Evolutionary conservation across 495 filamentous ascomycete genomes (phyloP).

Genomic region (Aspergillus nanangensis): DNA sequence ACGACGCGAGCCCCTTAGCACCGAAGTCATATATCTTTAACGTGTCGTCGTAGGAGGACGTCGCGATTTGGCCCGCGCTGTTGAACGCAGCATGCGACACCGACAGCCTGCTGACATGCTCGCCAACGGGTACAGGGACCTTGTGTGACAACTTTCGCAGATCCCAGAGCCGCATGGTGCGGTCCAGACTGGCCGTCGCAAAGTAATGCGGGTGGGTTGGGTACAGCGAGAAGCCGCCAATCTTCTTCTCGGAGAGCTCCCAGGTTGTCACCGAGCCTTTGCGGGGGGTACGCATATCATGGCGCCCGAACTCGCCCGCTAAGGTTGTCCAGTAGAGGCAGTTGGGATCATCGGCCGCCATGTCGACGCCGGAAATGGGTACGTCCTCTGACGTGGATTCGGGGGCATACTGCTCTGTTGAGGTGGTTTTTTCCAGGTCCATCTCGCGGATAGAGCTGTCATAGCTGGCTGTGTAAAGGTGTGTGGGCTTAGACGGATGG

Average conservation of each 20-base stretch:
- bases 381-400: slow-evolving; percentile 62
- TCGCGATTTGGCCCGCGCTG: slow-evolving; percentile 75
- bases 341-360: slow-evolving; percentile 65
- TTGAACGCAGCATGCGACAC: slow-evolving; percentile 92
- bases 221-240: slow-evolving; percentile 85
- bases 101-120: slow-evolving; percentile 76
- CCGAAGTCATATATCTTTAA: slow-evolving; percentile 85
- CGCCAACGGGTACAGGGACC: slow-evolving; percentile 65
- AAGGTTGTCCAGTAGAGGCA: slow-evolving; percentile 84
- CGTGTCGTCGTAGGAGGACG: slow-evolving; percentile 89
- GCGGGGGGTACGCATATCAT: slow-evolving; percentile 68
- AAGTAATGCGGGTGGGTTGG: slow-evolving; percentile 73
- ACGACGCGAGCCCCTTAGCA: slow-evolving; percentile 49
- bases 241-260: slow-evolving; percentile 87
- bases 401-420: slow-evolving; percentile 75
- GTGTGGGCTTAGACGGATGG: slow-evolving; percentile 59
- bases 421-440: slow-evolving; percentile 73
- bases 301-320: slow-evolving; percentile 69
- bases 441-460: slow-evolving; percentile 88
- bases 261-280: slow-evolving; percentile 53
- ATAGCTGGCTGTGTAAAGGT: slow-evolving; percentile 83
- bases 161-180: slow-evolving; percentile 90
- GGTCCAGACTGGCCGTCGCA: slow-evolving; percentile 89
- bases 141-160: slow-evolving; percentile 67
- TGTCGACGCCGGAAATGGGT: slow-evolving; percentile 76